Base-by-base conservation (phyloP, 306 rosid species). In the Fragaria iinumae region DNA sequence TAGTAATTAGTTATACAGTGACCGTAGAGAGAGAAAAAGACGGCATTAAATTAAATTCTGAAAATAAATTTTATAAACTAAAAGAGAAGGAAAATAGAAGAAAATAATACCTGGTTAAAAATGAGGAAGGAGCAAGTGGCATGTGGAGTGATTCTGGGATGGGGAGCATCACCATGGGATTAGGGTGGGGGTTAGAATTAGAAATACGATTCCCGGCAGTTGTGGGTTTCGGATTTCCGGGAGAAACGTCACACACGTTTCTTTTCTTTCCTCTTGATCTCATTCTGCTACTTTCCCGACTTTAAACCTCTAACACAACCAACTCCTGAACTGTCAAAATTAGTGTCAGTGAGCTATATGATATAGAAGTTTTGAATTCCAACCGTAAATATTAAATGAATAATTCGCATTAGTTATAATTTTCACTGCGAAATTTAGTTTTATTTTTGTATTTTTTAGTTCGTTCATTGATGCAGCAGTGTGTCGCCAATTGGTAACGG, bases 201-300 rank as follows among this genome's bases (percentile, higher is more conserved):
- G 5, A 63, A 4, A 14, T 18, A 17, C 9, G 45, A 76, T 79
- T 82, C 67, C 86, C 27, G 80, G 83, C 73, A 72, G 86, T 79
- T 80, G 3, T 39, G 82, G 79, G 66, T 47, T 80, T 80, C 79
- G 48, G 6, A 79, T 64, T 75, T 71, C 78, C 78, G 39, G 78
- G 67, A 79, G 76, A 76, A 80, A 83, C 79, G 76, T 81, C 76
- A 48, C 81, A 69, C 87, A 76, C 79, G 79, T 76, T 81, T 25
- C 76, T 29, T n/a, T n/a, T n/a, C n/a, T n/a, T n/a, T 32, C 14
- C 12, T 8, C 23, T 43, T 45, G 2, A 32, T 70, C 2, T 11
- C 38, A 0, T 59, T 11, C 1, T 23, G 4, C 2, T 43, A 43
- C 18, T 21, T 10, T 8, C 21, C 0, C 12, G 4, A 18, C 0